phyloP scores from a whole-genome alignment of 108 stramenopile genomes.

The Nannochloropsis gaditana region DNA sequence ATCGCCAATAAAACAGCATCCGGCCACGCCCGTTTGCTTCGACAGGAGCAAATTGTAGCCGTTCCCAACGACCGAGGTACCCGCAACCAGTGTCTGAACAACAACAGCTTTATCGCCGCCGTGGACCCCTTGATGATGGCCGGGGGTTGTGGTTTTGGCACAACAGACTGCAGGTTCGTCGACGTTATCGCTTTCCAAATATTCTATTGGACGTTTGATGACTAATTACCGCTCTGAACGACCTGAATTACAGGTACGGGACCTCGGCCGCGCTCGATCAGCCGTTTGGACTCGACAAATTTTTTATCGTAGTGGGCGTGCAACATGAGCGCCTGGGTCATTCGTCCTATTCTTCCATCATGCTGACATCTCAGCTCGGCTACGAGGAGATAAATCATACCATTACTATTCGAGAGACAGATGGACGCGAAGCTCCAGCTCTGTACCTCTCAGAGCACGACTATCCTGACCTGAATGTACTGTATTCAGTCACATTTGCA shows the following conservation, averaged over 20 bases:
- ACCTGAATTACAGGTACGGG: background rate
- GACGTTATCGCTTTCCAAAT: too few species aligned
- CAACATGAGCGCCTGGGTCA: conserved; percentile 14
- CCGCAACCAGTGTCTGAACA: conserved; percentile 6
- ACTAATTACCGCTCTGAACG: too few species aligned
- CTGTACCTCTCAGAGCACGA: background rate
- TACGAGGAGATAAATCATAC: background rate
- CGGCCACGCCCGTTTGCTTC: background rate
- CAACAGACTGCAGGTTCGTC: background rate
- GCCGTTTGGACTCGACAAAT: background rate
- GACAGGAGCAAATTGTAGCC: background rate
- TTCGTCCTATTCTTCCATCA: conserved; percentile 17
- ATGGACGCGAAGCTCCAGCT: background rate
- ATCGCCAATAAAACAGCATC: background rate
- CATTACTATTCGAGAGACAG: background rate
- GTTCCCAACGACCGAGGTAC: background rate
- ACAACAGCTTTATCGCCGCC: background rate
- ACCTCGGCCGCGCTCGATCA: background rate
- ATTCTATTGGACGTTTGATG: too few species aligned
- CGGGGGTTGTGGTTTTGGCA: background rate
- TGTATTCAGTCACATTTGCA: background rate
- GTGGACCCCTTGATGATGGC: background rate
- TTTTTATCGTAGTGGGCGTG: conserved; percentile 6
- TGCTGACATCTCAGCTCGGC: background rate
- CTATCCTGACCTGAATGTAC: background rate